phyloP scores from a whole-genome alignment of 257 asterid genomes.

The Galeopsis tetrahit region DNA sequence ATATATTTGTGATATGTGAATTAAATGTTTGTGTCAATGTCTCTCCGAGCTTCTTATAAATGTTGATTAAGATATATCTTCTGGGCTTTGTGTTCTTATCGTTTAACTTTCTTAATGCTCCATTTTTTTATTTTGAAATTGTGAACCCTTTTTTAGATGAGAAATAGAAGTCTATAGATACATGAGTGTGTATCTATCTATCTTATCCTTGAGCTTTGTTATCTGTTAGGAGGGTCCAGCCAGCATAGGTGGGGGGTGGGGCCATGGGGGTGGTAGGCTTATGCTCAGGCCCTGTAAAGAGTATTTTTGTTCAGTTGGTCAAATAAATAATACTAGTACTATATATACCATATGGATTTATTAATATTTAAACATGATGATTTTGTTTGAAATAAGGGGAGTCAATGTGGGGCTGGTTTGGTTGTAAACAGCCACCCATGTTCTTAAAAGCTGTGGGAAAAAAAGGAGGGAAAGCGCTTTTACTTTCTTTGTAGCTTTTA shows the following conservation, averaged over 20 bases:
- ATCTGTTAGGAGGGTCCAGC: constrained; percentile 29
- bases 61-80: constrained; percentile 16
- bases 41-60: constrained; percentile 20
- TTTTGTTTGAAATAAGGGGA: constrained; percentile 33
- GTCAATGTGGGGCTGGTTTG: constrained; percentile 14
- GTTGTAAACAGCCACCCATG: constrained; percentile 43
- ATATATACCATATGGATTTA: not conserved
- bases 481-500: constrained; percentile 18
- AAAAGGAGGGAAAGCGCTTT: not conserved
- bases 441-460: constrained; percentile 36
- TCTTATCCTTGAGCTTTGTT: constrained; percentile 22
- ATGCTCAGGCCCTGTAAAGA: not conserved
- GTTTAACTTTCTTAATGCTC: not conserved
- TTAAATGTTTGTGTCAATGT: constrained; percentile 40
- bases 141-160: not conserved
- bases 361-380: constrained; percentile 34
- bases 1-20: constrained; percentile 38
- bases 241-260: not conserved
- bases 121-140: not conserved
- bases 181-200: not conserved
- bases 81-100: not conserved
- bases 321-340: not conserved
- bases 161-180: not conserved
- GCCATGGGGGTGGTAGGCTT: not conserved
- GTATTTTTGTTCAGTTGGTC: not conserved